Percentiles rank a stretch among this genome's conserved stretches.
Conservation (phyloP, 495 filamentous ascomycete species). For the Thozetella sp. region DNA sequence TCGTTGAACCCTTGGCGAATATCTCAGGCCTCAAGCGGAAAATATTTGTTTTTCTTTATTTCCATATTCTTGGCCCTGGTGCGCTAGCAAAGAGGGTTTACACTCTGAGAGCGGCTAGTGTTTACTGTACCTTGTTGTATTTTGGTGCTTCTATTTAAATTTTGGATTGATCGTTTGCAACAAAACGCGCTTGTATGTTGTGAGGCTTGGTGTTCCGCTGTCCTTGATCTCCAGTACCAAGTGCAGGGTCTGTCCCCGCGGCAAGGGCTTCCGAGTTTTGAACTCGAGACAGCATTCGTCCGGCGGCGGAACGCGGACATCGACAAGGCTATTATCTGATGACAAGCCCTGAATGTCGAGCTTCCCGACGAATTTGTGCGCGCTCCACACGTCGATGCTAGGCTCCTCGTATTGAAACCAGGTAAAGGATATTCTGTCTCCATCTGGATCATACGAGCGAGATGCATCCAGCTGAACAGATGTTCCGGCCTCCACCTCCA, state of each 20-base stretch:
- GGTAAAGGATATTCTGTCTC: conserved; percentile 36
- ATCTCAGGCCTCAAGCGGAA: too few species aligned
- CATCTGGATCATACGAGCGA: conserved; percentile 43
- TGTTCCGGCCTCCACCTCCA: conserved; percentile 33
- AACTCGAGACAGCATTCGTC: conserved; percentile 34
- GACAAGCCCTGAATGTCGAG: conserved; percentile 28
- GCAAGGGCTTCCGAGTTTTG: conserved; percentile 19
- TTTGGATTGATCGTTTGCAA: conserved; percentile 37
- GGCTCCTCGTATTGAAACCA: conserved; percentile 52
- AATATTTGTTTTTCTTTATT: too few species aligned
- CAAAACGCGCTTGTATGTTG: conserved; percentile 41
- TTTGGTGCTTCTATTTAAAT: too few species aligned
- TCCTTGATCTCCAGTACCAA: conserved; percentile 44
- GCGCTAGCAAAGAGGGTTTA: too few species aligned
- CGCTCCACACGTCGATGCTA: conserved; percentile 38
- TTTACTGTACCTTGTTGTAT: too few species aligned
- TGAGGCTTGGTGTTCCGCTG: conserved; percentile 31
- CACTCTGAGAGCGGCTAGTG: too few species aligned
- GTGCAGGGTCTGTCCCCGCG: conserved; percentile 33
- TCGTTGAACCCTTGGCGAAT: too few species aligned
- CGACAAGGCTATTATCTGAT: conserved; percentile 21
- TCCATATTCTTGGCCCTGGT: too few species aligned
- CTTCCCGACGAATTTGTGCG: conserved; percentile 35
- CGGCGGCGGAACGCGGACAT: conserved; percentile 32
- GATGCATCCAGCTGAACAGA: conserved; percentile 41